Percentiles rank a stretch among this genome's conserved stretches.
phyloP scores from a whole-genome alignment of 2,329 filamentous ascomycete species.

The Blastomyces emzantsi region DNA sequence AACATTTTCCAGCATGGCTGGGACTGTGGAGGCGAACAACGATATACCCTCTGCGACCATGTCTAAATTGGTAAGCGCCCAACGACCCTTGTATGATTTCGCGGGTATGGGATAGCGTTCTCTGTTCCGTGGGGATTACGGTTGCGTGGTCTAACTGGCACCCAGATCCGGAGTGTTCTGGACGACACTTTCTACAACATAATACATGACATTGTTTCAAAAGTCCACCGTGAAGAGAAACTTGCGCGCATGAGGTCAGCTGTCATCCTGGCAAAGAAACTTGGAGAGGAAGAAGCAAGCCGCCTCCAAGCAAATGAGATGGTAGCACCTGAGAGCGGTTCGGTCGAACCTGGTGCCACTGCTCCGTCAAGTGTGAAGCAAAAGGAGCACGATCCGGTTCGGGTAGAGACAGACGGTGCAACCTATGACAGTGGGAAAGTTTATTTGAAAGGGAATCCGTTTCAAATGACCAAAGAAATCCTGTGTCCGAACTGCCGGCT shows the following conservation, averaged over 20 bases:
- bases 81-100: constrained; percentile 2
- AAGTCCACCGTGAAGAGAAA: constrained; percentile 53
- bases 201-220: constrained; percentile 50
- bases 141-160: constrained; percentile 11
- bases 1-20: constrained; percentile 18
- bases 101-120: constrained; percentile 10
- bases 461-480: constrained; percentile 51
- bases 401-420: constrained; percentile 44
- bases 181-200: constrained; percentile 52
- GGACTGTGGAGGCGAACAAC: constrained; percentile 24
- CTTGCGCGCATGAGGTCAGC: constrained; percentile 49
- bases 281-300: constrained; percentile 34
- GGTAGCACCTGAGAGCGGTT: constrained; percentile 24
- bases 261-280: constrained; percentile 35
- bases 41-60: constrained; percentile 31
- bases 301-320: constrained; percentile 26
- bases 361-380: constrained; percentile 31
- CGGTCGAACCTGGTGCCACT: constrained; percentile 27
- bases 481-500: constrained; percentile 53
- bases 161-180: constrained; percentile 41
- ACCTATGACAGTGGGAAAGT: constrained; percentile 46
- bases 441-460: constrained; percentile 48
- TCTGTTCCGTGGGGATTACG: background rate
- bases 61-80: constrained; percentile 32
- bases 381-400: constrained; percentile 25